These are phyloP conservation scores for Pseudozyma flocculosa DNA, from an alignment of 1,284 basidiomycete genomes.

Conservation along the genomic window DNA sequence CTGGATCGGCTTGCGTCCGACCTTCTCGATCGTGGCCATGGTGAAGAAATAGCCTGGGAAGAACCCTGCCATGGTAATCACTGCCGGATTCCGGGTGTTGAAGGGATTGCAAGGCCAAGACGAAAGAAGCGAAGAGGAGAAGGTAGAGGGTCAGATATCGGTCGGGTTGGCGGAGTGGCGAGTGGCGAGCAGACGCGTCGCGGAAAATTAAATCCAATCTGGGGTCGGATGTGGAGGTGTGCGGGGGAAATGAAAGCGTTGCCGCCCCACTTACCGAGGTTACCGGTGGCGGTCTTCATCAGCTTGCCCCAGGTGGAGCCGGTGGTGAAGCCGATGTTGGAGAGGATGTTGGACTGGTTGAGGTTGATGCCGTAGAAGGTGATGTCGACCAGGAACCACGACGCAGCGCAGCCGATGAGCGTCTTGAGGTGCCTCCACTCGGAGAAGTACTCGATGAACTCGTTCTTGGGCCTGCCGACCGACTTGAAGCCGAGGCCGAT, in stretches of 20 bases:
- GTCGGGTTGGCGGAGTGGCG: too few relatives aligned
- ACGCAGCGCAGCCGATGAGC: constrained; percentile 45
- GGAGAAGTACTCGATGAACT: constrained; percentile 45
- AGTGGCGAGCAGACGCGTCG: too few relatives aligned
- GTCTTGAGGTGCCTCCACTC: constrained; percentile 46
- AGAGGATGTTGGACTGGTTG: constrained; percentile 71
- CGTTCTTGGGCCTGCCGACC: constrained; percentile 37
- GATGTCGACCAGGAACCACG: constrained; percentile 65
- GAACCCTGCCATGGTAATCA: constrained; percentile 51
- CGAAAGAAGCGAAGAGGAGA: too few relatives aligned
- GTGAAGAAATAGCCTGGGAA: constrained; percentile 56
- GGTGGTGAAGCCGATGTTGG: constrained; percentile 67
- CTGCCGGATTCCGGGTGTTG: too few relatives aligned
- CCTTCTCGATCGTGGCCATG: constrained; percentile 42
- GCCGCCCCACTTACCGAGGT: constrained; percentile 31
- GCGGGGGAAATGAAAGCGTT: too few relatives aligned
- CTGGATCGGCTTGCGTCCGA: constrained; percentile 58
- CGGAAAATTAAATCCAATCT: too few relatives aligned
- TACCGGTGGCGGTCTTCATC: constrained; percentile 62
- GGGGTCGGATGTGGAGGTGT: too few relatives aligned
- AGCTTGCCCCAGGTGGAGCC: constrained; percentile 61
- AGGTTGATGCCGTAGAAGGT: constrained; percentile 77
- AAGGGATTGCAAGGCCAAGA: too few relatives aligned
- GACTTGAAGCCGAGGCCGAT: constrained; percentile 48
- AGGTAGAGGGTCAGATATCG: too few relatives aligned